phyloP scores from a whole-genome alignment of 306 rosid species.

The Sesbania bispinosa region DNA sequence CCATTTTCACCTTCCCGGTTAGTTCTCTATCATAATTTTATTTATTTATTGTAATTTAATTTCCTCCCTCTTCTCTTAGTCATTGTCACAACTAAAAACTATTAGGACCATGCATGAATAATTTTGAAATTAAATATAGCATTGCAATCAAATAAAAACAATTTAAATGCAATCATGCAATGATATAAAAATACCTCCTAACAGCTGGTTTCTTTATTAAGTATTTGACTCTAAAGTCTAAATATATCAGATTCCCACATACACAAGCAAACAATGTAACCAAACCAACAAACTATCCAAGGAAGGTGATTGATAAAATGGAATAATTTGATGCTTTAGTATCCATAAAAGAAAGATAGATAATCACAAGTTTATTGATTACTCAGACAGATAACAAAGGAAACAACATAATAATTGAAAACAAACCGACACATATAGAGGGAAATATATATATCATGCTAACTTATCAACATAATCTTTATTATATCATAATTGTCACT shows the following conservation, averaged over 20 bases:
- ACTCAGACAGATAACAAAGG: not conserved
- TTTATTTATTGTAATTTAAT: not conserved
- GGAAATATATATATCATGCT: too few relatives aligned
- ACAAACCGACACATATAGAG: too few relatives aligned
- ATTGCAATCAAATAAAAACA: not conserved
- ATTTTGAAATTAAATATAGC: not conserved
- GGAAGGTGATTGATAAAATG: not conserved
- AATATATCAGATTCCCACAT: not conserved
- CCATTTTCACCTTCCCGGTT: slow-evolving; percentile 43
- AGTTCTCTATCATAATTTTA: too few relatives aligned
- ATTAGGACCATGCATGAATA: not conserved
- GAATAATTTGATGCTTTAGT: not conserved
- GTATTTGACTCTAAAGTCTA: not conserved
- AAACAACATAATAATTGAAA: not conserved
- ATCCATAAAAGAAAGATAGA: not conserved
- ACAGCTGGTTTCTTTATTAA: not conserved
- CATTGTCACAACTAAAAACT: not conserved
- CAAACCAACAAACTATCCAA: not conserved
- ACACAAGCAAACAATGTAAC: not conserved
- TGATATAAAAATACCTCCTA: not conserved
- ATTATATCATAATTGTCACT: not conserved
- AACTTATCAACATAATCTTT: not conserved
- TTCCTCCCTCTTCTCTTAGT: not conserved
- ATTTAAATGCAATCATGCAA: too few relatives aligned
- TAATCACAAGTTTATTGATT: not conserved